Percentiles rank a stretch among this genome's conserved stretches.
phyloP scores from a whole-genome alignment of 2,329 filamentous ascomycete genomes.

The Lachnellula willkommii region DNA sequence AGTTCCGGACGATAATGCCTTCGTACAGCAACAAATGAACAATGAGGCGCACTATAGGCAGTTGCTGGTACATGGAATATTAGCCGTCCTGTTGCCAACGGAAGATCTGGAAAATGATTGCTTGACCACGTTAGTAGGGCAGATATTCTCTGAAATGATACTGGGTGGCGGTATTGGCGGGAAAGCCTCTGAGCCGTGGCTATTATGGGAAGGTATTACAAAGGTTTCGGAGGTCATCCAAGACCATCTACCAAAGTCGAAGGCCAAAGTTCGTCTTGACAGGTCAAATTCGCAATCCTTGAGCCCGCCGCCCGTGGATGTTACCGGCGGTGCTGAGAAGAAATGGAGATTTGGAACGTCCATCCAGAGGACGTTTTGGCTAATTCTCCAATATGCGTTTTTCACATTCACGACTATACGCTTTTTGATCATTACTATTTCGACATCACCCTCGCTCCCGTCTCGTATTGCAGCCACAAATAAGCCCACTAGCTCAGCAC shows the following conservation, averaged over 20 bases:
- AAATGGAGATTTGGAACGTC: slow-evolving; percentile 18
- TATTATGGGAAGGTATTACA: slow-evolving; percentile 78
- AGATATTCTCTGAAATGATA: slow-evolving; percentile 86
- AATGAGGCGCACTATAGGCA: slow-evolving; percentile 84
- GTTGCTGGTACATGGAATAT: slow-evolving; percentile 73
- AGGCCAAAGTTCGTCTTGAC: slow-evolving; percentile 26
- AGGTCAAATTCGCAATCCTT: slow-evolving; percentile 31
- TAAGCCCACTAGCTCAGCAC: slow-evolving; percentile 21
- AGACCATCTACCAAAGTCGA: slow-evolving; percentile 31
- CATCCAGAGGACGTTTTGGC: slow-evolving; percentile 42
- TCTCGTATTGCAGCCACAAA: slow-evolving; percentile 39
- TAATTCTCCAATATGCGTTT: slow-evolving; percentile 45
- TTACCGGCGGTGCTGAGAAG: slow-evolving; percentile 15
- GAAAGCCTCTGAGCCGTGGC: slow-evolving; percentile 80
- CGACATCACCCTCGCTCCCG: slow-evolving; percentile 63
- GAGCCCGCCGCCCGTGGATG: slow-evolving; percentile 5
- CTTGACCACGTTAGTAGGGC: slow-evolving; percentile 73
- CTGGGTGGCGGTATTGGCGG: slow-evolving; percentile 75
- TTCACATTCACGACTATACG: slow-evolving; percentile 56
- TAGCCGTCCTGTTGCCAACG: slow-evolving; percentile 81
- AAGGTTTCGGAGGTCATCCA: slow-evolving; percentile 55
- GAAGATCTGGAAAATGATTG: slow-evolving; percentile 89
- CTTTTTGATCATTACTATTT: slow-evolving; percentile 58
- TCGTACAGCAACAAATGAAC: slow-evolving; percentile 57
- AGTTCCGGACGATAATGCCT: slow-evolving; percentile 52